Evolutionary conservation across 2,329 filamentous ascomycete species (phyloP), one percentile per base, ranked within the genome.

Genomic region (Elsinoe batatas): DNA sequence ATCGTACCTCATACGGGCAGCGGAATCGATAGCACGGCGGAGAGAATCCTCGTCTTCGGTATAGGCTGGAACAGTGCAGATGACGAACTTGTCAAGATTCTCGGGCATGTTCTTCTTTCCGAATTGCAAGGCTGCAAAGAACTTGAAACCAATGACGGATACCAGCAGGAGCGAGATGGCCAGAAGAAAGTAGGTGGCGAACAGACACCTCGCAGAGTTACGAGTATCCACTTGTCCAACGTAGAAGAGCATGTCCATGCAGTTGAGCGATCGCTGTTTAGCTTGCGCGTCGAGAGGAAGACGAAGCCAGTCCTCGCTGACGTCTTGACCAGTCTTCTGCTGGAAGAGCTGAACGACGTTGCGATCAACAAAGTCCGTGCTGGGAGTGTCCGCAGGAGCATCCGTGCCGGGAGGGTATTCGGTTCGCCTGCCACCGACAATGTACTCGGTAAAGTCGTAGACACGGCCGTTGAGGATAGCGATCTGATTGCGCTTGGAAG

Each of bases 31-130:
- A 58, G 93, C 93, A 77, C 91, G 91, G 56, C 93, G 89, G 22
- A 98, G 79, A 35, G 91, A 97, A 0, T 98, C 94, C 70, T 98
- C 94, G 67, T 97, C 93, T 75, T 98, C 93, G 0, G 93, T 98
- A 66, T 98, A 98, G 1, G 90, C 93, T 0, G 93, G 93, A 58
- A 98, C 91, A 71, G 96, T 94, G 67, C 89, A 95, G 72, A 98
- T 96, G 69, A 98, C 79, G 69, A 98, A 98, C 69, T 98, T 98
- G 73, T 98, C 93, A 30, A 98, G 81, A 67, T 96, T 93, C 72
- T 98, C 93, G 0, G 93, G 94, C 36, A 91, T 75, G 61, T 88
- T 96, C 75, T 95, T 95, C 63, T 79, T 83, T 43, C 88, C 85
- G 65, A 98, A 98, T 67, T 98, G 93, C 57, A 98, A 78, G 6